Percentiles rank a stretch among this genome's conserved stretches.
phyloP scores from a whole-genome alignment of 768 basidiomycete genomes.

The Boletus reticuloceps region DNA sequence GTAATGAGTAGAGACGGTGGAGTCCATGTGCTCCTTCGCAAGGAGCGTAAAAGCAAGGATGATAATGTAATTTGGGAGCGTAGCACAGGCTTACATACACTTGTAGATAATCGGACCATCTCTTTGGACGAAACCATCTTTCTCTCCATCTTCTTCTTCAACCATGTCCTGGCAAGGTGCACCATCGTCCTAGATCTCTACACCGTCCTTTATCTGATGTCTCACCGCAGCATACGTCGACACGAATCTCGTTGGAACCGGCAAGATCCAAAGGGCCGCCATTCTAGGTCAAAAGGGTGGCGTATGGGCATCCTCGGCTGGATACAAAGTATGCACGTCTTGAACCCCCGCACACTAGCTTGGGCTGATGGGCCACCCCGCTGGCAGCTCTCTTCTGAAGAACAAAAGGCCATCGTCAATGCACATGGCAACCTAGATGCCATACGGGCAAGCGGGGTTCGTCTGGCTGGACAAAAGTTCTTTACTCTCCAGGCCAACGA shows the following conservation, averaged over 20 bases:
- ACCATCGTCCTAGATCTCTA: conserved; percentile 29
- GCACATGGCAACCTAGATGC: conserved; percentile 42
- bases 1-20: too few relatives aligned
- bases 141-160: background rate
- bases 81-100: conserved; percentile 28
- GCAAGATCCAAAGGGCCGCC: conserved; percentile 72
- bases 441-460: conserved; percentile 58
- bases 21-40: too few relatives aligned
- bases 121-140: conserved; percentile 1
- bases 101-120: conserved; percentile 32
- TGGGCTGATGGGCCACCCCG: background rate
- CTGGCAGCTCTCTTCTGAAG: conserved; percentile 16
- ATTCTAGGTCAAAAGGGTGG: conserved; percentile 30
- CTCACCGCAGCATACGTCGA: conserved; percentile 74
- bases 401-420: conserved; percentile 28
- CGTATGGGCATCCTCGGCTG: conserved; percentile 28
- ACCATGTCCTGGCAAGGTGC: conserved; percentile 75
- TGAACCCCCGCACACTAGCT: background rate
- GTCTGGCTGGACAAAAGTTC: conserved; percentile 70
- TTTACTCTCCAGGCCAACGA: conserved; percentile 52
- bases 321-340: conserved; percentile 11
- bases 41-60: too few relatives aligned
- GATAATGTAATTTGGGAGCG: too few relatives aligned
- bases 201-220: conserved; percentile 29
- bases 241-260: conserved; percentile 68